Evolutionary conservation across 805 yeast species (phyloP).

Genomic region (Ogataea trehaloabstinens): DNA sequence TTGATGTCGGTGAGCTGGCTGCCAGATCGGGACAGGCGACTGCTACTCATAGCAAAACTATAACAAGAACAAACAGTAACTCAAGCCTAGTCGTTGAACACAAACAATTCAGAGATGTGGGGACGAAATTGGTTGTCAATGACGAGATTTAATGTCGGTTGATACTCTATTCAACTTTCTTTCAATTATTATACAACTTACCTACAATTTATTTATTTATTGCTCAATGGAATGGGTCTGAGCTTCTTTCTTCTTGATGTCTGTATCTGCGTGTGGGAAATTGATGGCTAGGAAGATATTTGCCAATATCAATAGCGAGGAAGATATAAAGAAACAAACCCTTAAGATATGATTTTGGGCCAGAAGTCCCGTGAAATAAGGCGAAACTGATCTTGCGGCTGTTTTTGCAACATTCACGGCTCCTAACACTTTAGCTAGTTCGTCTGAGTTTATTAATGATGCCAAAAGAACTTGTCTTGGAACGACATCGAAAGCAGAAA

Average conservation of each 20-base stretch:
- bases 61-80: conserved; percentile 28
- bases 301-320: conserved; percentile 49
- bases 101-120: conserved; percentile 15
- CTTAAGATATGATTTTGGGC: conserved; percentile 51
- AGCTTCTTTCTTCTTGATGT: conserved; percentile 18
- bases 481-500: conserved; percentile 85
- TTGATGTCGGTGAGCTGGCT: conserved; percentile 55
- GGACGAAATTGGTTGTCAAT: conserved; percentile 23
- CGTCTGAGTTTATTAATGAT: conserved; percentile 57
- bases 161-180: conserved; percentile 2
- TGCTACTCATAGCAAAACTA: conserved; percentile 24
- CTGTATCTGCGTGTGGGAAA: conserved; percentile 40
- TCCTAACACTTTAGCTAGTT: conserved; percentile 78
- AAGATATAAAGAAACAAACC: conserved; percentile 52
- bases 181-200: neutral
- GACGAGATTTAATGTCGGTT: conserved; percentile 22
- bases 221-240: conserved; percentile 19
- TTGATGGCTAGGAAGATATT: conserved; percentile 43
- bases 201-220: neutral
- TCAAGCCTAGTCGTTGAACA: conserved; percentile 14
- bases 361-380: conserved; percentile 71
- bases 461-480: conserved; percentile 83
- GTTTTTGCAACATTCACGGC: conserved; percentile 85
- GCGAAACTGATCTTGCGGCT: conserved; percentile 79
- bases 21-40: conserved; percentile 39